phyloP scores from a whole-genome alignment of 2,329 filamentous ascomycete species.

The Parascedosporium putredinis region DNA sequence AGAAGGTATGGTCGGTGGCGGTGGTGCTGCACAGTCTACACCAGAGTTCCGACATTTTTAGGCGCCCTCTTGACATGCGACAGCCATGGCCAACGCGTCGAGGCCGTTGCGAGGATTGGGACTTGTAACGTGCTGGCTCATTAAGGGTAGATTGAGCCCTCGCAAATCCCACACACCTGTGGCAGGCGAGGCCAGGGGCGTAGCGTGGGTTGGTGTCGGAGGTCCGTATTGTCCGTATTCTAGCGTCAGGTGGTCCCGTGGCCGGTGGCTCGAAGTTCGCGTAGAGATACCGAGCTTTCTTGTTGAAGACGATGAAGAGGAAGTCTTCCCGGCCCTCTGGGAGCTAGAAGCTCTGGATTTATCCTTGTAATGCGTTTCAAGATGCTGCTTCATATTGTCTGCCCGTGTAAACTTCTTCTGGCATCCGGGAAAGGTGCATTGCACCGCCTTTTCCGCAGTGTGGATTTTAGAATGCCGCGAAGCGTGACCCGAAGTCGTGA shows the following conservation, averaged over 20 bases:
- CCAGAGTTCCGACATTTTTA: background rate
- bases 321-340: constrained; percentile 19
- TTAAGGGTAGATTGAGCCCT: constrained; percentile 31
- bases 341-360: constrained; percentile 35
- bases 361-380: constrained; percentile 64
- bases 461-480: constrained; percentile 78
- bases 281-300: constrained; percentile 17
- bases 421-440: constrained; percentile 57
- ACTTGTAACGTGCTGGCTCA: constrained; percentile 29
- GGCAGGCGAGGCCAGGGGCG: constrained; percentile 25
- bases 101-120: constrained; percentile 38
- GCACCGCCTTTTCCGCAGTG: constrained; percentile 68
- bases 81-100: constrained; percentile 43
- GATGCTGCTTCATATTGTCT: constrained; percentile 82
- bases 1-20: no score
- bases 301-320: background rate
- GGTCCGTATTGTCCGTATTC: constrained; percentile 30
- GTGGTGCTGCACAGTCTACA: no score
- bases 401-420: constrained; percentile 72
- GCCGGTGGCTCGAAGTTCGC: constrained; percentile 7
- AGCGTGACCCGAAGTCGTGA: constrained; percentile 78
- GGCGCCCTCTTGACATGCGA: constrained; percentile 38
- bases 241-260: constrained; percentile 15
- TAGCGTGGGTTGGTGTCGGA: constrained; percentile 18
- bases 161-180: constrained; percentile 36